Evolutionary conservation across 2,329 filamentous ascomycete species (phyloP).

Genomic region (Helotiales sp.): DNA sequence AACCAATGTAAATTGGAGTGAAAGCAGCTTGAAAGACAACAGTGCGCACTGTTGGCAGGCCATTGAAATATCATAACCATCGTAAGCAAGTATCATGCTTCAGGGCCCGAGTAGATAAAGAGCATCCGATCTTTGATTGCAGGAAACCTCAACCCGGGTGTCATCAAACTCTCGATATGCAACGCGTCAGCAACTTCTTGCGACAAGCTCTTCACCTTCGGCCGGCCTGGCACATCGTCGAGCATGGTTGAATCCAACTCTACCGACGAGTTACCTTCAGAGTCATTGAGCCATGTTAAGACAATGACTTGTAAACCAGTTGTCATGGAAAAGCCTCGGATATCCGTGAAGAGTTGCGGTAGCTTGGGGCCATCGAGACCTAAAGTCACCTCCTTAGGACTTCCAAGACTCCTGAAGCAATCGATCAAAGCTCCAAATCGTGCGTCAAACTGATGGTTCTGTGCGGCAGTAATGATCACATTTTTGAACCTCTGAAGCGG

Average conservation of each 20-base stretch:
- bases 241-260: no score
- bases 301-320: conserved; percentile 13
- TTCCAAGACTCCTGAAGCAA: conserved; percentile 8
- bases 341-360: conserved; percentile 3
- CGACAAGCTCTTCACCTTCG: not conserved
- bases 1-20: no score
- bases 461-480: conserved; percentile 14
- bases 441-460: not conserved
- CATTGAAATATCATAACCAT: not conserved
- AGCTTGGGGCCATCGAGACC: conserved; percentile 10
- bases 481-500: conserved; percentile 14
- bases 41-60: no score
- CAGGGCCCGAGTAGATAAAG: conserved; percentile 11
- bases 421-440: conserved; percentile 15
- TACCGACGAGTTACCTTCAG: conserved; percentile 5
- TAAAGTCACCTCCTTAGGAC: conserved; percentile 8
- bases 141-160: conserved; percentile 10
- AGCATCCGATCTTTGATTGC: conserved; percentile 8
- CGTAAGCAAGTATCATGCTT: not conserved
- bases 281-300: conserved; percentile 6
- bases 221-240: conserved; percentile 4
- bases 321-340: conserved; percentile 14
- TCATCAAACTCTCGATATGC: not conserved
- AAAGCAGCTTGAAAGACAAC: no score
- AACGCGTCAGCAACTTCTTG: not conserved